These are phyloP conservation scores for Lachancea lanzarotensis DNA, from an alignment of 805 yeast species.

Conservation along the genomic window DNA sequence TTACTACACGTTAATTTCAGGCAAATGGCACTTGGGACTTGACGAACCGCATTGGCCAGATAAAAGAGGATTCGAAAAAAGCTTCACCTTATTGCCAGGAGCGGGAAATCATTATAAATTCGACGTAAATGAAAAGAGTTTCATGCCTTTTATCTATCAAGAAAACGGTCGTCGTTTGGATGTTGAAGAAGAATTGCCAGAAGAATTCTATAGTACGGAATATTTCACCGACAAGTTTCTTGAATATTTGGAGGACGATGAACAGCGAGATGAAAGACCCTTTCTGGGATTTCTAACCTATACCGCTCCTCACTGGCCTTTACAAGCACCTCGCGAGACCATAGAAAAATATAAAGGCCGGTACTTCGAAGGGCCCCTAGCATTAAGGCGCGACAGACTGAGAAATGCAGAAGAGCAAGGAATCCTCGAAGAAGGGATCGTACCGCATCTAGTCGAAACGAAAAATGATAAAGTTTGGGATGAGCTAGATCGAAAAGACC, in stretches of 20 bases:
- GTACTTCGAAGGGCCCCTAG: conserved; percentile 45
- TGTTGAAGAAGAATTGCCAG: conserved; percentile 37
- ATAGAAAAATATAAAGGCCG: conserved; percentile 43
- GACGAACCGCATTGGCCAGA: conserved; percentile 43
- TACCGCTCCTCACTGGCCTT: conserved; percentile 66
- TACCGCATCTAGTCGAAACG: conserved; percentile 41
- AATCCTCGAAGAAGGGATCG: conserved; percentile 38
- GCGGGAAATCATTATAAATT: conserved; percentile 52
- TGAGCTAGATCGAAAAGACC: conserved; percentile 36
- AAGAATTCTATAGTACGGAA: conserved; percentile 42
- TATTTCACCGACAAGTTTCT: conserved; percentile 41
- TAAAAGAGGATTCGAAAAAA: conserved; percentile 44
- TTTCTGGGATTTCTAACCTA: conserved; percentile 50
- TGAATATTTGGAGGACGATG: conserved; percentile 30
- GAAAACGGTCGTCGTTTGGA: conserved; percentile 36
- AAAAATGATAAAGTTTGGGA: conserved; percentile 38
- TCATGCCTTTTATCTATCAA: conserved; percentile 37
- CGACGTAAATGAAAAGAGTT: conserved; percentile 33
- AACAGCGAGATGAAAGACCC: conserved; percentile 38
- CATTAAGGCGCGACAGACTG: conserved; percentile 36
- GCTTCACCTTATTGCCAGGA: conserved; percentile 47
- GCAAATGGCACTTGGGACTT: conserved; percentile 58
- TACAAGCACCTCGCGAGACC: conserved; percentile 48
- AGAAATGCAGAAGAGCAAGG: conserved; percentile 40
- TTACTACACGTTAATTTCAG: conserved; percentile 47